Evolutionary conservation across 331 rosid species (phyloP), one percentile per base, ranked within the genome.

Genomic region (Saraca asoca): DNA sequence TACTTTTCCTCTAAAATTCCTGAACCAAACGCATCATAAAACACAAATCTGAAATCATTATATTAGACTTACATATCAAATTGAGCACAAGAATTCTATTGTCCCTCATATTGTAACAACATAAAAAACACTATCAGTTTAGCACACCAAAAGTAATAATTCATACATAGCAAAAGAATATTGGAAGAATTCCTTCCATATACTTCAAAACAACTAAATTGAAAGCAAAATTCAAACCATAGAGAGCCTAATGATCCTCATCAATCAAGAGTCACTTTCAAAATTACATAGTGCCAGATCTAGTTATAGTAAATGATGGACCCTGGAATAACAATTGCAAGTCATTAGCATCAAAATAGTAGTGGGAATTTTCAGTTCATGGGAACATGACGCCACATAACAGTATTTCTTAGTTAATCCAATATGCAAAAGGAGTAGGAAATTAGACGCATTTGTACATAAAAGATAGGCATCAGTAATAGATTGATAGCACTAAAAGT

Each of bases 41-140:
- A n/a, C n/a, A n/a, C n/a, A n/a, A n/a, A n/a, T n/a, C n/a, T n/a
- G n/a, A n/a, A n/a, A n/a, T n/a, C n/a, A n/a, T n/a, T n/a, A n/a
- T n/a, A n/a, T n/a, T n/a, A n/a, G n/a, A n/a, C n/a, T n/a, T 60
- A 42, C 66, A 46, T 31, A 77, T 45, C 54, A 52, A 49, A 48
- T 29, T 29, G 31, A 62, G 56, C 52, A 52, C 7, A 12, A 29
- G 43, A 11, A 51, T 42, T 29, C 29, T 48, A 7, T 13, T 51
- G 14, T n/a, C 38, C 68, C 52, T 9, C 48, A 61, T 6, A 55
- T n/a, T n/a, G 24, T 12, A 42, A 35, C 42, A 46, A 33, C 15
- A 29, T 24, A 24, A 29, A n/a, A 54, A 68, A 10, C 59, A 45
- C 41, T 41, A 57, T 37, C 7, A 39, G 6, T 29, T 64, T 38